Base-by-base conservation (phyloP, 2,329 filamentous ascomycete genomes). In the Xylaria sp. region DNA sequence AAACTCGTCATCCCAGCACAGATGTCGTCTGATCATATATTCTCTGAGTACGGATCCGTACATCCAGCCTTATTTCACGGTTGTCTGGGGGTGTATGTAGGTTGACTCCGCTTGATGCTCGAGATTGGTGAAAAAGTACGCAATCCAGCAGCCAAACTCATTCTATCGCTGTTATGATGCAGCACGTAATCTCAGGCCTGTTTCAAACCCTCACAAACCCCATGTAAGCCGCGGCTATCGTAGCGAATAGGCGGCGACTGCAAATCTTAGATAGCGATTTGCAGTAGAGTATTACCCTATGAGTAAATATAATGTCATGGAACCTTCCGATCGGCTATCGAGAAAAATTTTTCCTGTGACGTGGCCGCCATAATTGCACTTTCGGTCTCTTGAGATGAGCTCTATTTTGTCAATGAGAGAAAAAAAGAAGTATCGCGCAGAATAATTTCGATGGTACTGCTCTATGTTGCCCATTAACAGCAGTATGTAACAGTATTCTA, bases 341-440 rank as follows among this genome's bases (percentile, higher is more conserved):
- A 23, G 20, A 58, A 57, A 57, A 40, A 13, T 31, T 65, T 59
- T 26, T 44, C 20, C 2, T 20, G 53, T 65, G 54, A 65, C 62
- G 62, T 65, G 54, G 62, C 62, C 51, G 11, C 36, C 15, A 28
- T 42, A 48, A 59, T n/a, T 36, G 36, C 33, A 42, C 33, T 64
- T 36, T 58, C 53, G 15, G 33, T 10, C 49, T 31, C 9, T 7
- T 23, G 31, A 40, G 31, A 40, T 23, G 53, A 58, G 31, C 15
- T n/a, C 20, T 5, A 20, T 28, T 31, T 23, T 1, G 42, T 49
- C 2, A 26, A 2, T 4, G 17, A 46, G 9, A 28, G 5, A 9
- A 11, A 42, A 10, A 54, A 36, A 17, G 7, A 40, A 4, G 7
- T 2, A 3, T 4, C 11, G 26, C 15, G 28, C 11, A 15, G n/a